Percentiles rank a stretch among this genome's conserved stretches.
phyloP scores from a whole-genome alignment of 768 basidiomycete genomes.

The Boletus sensibilis region DNA sequence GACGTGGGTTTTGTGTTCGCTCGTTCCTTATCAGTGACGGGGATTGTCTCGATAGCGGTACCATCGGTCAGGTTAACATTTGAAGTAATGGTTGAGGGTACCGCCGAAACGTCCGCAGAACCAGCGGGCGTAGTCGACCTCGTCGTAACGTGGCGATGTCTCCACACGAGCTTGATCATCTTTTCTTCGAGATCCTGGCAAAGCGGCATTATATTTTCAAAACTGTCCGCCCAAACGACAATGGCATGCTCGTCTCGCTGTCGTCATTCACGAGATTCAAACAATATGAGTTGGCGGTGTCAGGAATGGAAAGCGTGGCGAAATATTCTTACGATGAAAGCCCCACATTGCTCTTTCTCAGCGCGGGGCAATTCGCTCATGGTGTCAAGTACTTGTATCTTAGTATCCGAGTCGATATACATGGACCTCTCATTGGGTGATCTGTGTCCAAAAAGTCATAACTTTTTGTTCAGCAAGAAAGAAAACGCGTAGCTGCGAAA shows the following conservation, averaged over 20 bases:
- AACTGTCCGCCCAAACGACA: constrained; percentile 80
- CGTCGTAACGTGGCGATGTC: constrained; percentile 35
- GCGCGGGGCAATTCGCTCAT: constrained; percentile 68
- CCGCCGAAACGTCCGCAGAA: constrained; percentile 36
- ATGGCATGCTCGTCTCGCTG: constrained; percentile 81
- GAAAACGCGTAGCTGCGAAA: neutral
- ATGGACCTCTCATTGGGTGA: constrained; percentile 53
- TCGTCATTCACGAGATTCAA: neutral
- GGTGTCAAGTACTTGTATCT: constrained; percentile 80
- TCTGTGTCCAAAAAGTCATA: constrained; percentile 33
- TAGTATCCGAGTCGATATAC: constrained; percentile 74
- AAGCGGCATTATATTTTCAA: constrained; percentile 73
- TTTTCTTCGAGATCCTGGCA: constrained; percentile 71
- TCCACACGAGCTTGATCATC: constrained; percentile 81
- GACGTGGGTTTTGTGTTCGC: neutral
- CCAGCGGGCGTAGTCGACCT: constrained; percentile 20
- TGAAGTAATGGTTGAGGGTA: constrained; percentile 50
- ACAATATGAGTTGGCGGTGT: neutral
- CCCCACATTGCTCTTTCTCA: constrained; percentile 89
- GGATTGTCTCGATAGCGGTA: constrained; percentile 14
- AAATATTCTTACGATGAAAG: constrained; percentile 66
- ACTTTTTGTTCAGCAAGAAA: neutral
- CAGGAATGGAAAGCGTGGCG: neutral
- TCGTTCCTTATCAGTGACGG: constrained; percentile 23
- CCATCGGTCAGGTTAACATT: constrained; percentile 54